Base-by-base conservation (phyloP, 192 early-diverging fungal species). In the Mortierella claussenii region DNA sequence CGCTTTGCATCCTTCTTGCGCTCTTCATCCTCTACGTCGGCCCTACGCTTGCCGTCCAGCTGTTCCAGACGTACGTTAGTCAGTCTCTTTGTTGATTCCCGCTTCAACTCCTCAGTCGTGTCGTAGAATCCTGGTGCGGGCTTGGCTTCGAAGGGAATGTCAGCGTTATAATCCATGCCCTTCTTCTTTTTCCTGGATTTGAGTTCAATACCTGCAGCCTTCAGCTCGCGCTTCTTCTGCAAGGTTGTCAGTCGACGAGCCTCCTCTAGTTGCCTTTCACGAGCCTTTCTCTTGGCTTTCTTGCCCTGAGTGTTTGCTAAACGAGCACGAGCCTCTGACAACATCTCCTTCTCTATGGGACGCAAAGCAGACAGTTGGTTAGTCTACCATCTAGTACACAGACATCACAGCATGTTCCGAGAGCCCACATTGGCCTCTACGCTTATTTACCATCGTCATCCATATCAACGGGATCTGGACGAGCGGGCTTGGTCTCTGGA, bases 301-400 rank as follows among this genome's bases (percentile, higher is more conserved):
- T 99, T 99, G 52, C 97, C 97, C 79, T 98, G 96, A 8, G 97
- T 99, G 79, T 99, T 99, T n/a, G 97, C 97, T 52, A 99, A 84
- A 74, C 97, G 87, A 20, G 97, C 97, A 51, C 97, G 90, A 23
- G 97, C 97, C 78, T 99, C 97, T 4, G 94, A 95, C 23, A 99
- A 86, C 97, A 99, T 99, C 79, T 99, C 97, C 84, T 99, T 99
- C 84, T 99, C 97, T 81, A 55, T 3, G 36, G 21, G 15, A 40
- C 57, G 55, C 10, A 27, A 31, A 40, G 40, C 23, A 48, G 48
- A 23, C 52, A 18, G n/a, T n/a, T n/a, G n/a, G n/a, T n/a, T n/a
- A n/a, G n/a, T n/a, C n/a, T n/a, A n/a, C n/a, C n/a, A n/a, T n/a
- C n/a, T n/a, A n/a, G n/a, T n/a, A n/a, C n/a, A n/a, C n/a, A n/a